Conservation (phyloP, 139 green algal genomes). For the Zygnema cylindricum region DNA sequence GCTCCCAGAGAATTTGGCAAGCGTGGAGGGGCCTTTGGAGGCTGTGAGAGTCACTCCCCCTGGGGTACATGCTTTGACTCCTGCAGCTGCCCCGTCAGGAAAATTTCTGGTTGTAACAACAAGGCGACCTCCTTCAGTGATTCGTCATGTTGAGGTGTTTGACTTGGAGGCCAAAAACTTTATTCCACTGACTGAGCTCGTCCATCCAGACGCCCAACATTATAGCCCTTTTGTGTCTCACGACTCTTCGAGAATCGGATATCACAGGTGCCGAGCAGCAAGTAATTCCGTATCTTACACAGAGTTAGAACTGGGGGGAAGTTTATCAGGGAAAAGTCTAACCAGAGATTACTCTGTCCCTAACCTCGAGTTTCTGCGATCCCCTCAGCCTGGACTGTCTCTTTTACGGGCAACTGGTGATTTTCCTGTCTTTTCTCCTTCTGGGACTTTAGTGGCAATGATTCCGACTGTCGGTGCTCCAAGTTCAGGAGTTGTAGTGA, state of each 20-base stretch:
- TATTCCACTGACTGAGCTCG: neutral
- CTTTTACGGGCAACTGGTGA: neutral
- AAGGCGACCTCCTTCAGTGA: neutral
- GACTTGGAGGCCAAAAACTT: neutral
- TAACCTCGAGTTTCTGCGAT: neutral
- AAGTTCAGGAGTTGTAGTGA: neutral
- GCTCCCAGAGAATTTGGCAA: neutral
- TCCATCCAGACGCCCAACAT: neutral
- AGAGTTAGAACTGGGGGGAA: neutral
- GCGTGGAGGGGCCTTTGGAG: neutral
- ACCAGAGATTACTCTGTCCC: too few relatives aligned
- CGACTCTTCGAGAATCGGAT: neutral
- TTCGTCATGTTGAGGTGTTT: slow-evolving; percentile 26
- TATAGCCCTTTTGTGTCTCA: slow-evolving; percentile 22
- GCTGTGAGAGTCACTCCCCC: slow-evolving; percentile 14
- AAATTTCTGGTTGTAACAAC: slow-evolving; percentile 26
- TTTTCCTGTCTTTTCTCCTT: slow-evolving; percentile 25
- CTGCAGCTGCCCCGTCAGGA: neutral
- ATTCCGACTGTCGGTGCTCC: neutral
- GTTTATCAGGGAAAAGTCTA: neutral
- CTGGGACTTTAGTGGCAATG: neutral
- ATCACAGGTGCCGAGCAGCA: slow-evolving; percentile 13
- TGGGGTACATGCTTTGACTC: slow-evolving; percentile 36
- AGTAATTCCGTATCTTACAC: neutral
- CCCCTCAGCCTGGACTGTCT: neutral